Evolutionary conservation across 805 yeast species (phyloP), one percentile per base, ranked within the genome.

Genomic region (Wickerhamiella cacticola): DNA sequence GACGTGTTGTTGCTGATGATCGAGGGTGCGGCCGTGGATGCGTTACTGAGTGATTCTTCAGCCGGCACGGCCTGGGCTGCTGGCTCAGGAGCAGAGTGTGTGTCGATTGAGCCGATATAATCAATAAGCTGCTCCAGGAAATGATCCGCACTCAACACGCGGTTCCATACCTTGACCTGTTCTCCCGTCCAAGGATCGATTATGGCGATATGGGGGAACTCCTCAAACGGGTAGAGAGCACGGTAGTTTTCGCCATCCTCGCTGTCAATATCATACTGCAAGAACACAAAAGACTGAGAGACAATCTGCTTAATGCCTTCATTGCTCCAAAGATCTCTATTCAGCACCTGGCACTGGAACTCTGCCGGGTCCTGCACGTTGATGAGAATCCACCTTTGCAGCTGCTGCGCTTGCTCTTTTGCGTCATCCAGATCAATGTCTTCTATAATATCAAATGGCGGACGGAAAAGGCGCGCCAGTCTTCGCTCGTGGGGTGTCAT

Each of bases 181-280:
- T 92, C 99, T 19, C 97, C 97, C 0, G 98, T 92, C 61, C 88
- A 77, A 1, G 98, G 96, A 59, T 92, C 99, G 44, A 92, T 62
- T 34, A 92, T 83, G 1, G 96, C 83, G 36, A 92, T 79, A 61
- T 92, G 96, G 1, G 99, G 99, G 60, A 68, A 81, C 21, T 44
- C 45, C 21, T 72, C 74, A 41, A 83, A 72, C 2, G 81, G 80
- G 62, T 92, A 88, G 57, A 82, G 80, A 52, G 81, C 79, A 16
- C 71, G 57, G 61, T 85, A 92, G 51, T 72, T 74, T 52, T 71
- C 70, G 1, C 96, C 97, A 51, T 75, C 79, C 6, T 76, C 75
- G 1, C 92, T 79, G 57, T 83, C 94, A 45, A 71, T 72, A 52
- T 82, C 87, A 61, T 82, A 89, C 63, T 92, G 98, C 50, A 92